These are phyloP conservation scores for Sonneratia caseolaris DNA, from an alignment of 345 rosid species.

Conservation along the genomic window DNA sequence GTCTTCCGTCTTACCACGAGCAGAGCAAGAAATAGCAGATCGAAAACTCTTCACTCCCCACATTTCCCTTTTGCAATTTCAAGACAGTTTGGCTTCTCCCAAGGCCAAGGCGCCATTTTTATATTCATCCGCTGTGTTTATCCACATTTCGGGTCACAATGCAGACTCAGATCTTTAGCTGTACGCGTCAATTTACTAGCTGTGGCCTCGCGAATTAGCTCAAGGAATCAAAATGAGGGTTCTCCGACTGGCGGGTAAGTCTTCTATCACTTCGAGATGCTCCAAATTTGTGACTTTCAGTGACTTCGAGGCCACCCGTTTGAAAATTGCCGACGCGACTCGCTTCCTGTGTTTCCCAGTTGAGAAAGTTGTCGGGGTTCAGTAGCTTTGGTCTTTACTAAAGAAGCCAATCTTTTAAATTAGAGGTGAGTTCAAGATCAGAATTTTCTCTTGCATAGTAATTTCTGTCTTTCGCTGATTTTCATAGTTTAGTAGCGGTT, in stretches of 20 bases:
- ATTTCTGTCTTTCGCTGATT: not conserved
- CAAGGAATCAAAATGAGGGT: not conserved
- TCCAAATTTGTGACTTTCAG: not conserved
- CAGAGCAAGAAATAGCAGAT: not conserved
- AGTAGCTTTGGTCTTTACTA: not conserved
- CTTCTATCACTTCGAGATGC: not conserved
- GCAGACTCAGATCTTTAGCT: not conserved
- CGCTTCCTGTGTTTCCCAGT: not conserved
- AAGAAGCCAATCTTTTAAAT: not conserved
- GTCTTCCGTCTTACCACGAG: not conserved
- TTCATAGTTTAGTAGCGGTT: not conserved
- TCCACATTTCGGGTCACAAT: not conserved
- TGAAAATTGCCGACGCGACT: not conserved
- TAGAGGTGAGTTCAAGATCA: not conserved
- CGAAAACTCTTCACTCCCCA: not conserved
- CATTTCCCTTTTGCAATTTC: not conserved
- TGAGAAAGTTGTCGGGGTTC: not conserved
- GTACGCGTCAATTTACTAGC: not conserved
- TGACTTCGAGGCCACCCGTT: not conserved
- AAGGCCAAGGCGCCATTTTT: not conserved
- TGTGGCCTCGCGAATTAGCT: not conserved
- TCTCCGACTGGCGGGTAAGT: not conserved
- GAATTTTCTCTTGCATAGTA: not conserved
- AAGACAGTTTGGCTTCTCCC: constrained; percentile 1
- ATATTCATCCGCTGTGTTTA: not conserved